phyloP scores from a whole-genome alignment of 305 asterid species.

The Rubia balearica region DNA sequence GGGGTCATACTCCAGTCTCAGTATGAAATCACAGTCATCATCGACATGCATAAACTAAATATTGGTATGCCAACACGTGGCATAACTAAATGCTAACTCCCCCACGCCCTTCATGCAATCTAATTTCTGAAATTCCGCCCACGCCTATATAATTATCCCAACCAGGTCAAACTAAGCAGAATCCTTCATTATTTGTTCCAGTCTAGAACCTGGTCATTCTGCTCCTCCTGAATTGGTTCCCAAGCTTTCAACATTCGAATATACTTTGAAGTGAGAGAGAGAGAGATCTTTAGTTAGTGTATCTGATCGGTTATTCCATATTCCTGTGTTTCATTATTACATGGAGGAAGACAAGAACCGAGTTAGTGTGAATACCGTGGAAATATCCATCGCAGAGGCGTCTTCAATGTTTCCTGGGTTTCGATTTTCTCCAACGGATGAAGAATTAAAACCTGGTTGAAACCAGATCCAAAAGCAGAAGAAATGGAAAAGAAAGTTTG shows the following conservation, averaged over 20 bases:
- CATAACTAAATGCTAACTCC: not conserved
- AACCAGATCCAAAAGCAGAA: no score
- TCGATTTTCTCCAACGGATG: slow-evolving; percentile 79
- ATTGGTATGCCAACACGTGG: not conserved
- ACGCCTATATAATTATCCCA: not conserved
- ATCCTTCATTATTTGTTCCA: not conserved
- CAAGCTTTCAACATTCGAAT: not conserved
- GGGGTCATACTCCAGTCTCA: not conserved
- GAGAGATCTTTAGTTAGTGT: not conserved
- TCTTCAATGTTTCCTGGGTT: slow-evolving; percentile 74
- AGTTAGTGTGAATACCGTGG: slow-evolving; percentile 20
- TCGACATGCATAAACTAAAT: not conserved
- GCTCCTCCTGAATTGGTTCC: no score
- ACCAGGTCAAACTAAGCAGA: not conserved
- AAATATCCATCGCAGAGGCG: slow-evolving; percentile 55
- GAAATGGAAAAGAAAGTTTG: no score
- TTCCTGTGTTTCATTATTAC: not conserved
- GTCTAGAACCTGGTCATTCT: not conserved
- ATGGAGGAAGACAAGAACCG: slow-evolving; percentile 18
- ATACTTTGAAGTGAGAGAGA: not conserved
- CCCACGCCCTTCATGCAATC: not conserved
- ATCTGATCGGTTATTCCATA: not conserved
- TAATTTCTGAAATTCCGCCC: not conserved
- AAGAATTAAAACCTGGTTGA: slow-evolving; percentile 67
- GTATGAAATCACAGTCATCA: not conserved